phyloP scores from a whole-genome alignment of 73 alveolate species.

The Stentor roeselii region DNA sequence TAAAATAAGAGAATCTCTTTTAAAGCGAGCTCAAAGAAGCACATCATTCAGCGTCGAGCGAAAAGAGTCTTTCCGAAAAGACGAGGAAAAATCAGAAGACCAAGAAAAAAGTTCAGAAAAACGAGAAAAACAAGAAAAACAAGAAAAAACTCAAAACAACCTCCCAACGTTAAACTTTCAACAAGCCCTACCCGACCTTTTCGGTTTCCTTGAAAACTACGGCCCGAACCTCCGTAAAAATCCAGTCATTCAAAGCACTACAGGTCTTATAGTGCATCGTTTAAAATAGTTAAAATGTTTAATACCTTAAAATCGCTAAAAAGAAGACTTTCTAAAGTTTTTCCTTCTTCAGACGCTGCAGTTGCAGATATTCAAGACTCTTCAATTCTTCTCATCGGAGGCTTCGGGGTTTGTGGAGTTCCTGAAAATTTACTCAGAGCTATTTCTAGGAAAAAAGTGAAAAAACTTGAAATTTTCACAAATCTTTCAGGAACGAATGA shows the following conservation, averaged over 20 bases:
- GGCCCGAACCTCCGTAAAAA: background rate
- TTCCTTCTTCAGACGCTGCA: conserved; percentile 32
- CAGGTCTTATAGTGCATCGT: background rate
- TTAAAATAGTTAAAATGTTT: too few species aligned
- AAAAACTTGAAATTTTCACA: conserved; percentile 70
- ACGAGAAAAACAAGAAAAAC: background rate
- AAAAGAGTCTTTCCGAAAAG: too few species aligned
- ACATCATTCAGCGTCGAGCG: background rate
- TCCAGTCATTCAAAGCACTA: background rate
- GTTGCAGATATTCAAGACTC: conserved; percentile 61
- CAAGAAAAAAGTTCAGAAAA: too few species aligned
- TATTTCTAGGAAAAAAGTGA: conserved; percentile 44
- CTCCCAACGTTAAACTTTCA: background rate
- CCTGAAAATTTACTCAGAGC: conserved; percentile 83
- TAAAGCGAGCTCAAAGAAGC: background rate
- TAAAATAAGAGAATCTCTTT: background rate
- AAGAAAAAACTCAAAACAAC: background rate
- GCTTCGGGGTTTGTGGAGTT: conserved; percentile 86
- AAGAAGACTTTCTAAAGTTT: background rate
- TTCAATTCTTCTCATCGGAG: conserved; percentile 64
- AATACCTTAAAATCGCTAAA: too few species aligned
- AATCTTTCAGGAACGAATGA: conserved; percentile 67
- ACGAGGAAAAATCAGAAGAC: too few species aligned
- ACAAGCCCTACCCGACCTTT: conserved; percentile 1
- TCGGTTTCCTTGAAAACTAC: background rate